Evolutionary conservation across 139 green algal species (phyloP), one percentile per base, ranked within the genome.

Genomic region (Chlamydomonas schloesseri): DNA sequence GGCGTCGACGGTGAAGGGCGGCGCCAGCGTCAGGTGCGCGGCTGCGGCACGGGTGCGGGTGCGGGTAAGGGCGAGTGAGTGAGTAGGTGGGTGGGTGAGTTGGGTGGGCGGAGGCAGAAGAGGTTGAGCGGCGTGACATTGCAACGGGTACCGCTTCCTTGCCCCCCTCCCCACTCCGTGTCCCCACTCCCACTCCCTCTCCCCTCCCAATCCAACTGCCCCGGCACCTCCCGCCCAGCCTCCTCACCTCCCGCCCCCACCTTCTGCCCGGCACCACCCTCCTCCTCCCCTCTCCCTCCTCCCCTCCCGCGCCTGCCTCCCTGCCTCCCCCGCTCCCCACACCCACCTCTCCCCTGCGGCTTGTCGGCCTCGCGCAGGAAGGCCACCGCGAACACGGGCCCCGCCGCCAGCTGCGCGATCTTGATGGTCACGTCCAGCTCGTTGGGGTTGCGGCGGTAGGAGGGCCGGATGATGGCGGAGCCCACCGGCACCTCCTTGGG

Each of bases 371-470:
- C 80, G 50, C 70, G 21, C n/a, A 86, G 80, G 31, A 71, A 50
- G 42, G 42, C 42, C 42, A 50, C 42, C 42, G 42, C 42, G 42
- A 50, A 62, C 20, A 23, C 55, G 55, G 55, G 55, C 55, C 55
- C 55, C 55, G 55, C 55, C 18, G 20, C 20, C 55, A 62, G 20
- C 31, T 84, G 64, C 28, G 64, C 78, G 42, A 65, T 84, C 78
- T 84, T 84, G 42, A 86, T 78, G 50, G 80, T 78, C 14, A 86
- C 23, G 68, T 86, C 64, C 58, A 86, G 68, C 31, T 60, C 33
- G 65, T 86, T 77, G 67, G 47, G 67, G 67, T 73, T 72, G 67
- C 20, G n/a, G 13, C 68, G 67, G 23, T 37, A 53, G 28, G 70
- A 33, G 26, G 80, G 80, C 9, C 80, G 80, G 80, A 86, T 86